A percentile compares a stretch with the other conserved stretches of the same genome.
phyloP scores from a whole-genome alignment of 805 yeast genomes.

The Cyberlindnera galapagoensis region DNA sequence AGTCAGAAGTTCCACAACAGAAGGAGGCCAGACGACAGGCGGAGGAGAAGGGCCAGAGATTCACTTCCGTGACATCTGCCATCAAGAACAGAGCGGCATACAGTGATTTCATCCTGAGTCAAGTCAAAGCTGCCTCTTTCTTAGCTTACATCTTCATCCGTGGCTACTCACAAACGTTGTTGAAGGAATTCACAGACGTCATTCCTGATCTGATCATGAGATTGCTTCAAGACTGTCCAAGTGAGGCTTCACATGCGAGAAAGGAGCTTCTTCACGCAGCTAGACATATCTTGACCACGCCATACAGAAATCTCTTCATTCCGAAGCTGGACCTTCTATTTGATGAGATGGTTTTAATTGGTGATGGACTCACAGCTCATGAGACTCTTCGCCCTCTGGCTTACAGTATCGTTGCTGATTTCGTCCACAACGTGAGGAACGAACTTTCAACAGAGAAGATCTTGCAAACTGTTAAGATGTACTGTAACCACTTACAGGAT shows the following conservation, averaged over 20 bases:
- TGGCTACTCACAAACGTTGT: constrained; percentile 64
- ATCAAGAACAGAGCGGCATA: constrained; percentile 73
- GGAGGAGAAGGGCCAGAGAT: constrained; percentile 48
- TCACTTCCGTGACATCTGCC: constrained; percentile 66
- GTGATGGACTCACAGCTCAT: constrained; percentile 86
- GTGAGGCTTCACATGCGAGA: constrained; percentile 84
- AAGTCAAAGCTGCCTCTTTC: constrained; percentile 93
- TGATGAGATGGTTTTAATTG: constrained; percentile 82
- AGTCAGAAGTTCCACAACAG: constrained; percentile 80
- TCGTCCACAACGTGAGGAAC: constrained; percentile 84
- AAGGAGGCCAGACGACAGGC: constrained; percentile 53
- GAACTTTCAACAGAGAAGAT: constrained; percentile 79
- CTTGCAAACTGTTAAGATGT: constrained; percentile 79
- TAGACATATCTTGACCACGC: constrained; percentile 89
- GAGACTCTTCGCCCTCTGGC: constrained; percentile 92
- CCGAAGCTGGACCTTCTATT: constrained; percentile 81
- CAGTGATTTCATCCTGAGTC: constrained; percentile 86
- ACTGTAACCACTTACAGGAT: constrained; percentile 76
- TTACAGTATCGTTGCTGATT: constrained; percentile 91
- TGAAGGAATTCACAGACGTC: constrained; percentile 46
- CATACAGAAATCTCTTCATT: constrained; percentile 72
- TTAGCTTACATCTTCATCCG: constrained; percentile 87
- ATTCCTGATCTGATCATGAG: constrained; percentile 87
- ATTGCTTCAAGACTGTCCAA: constrained; percentile 89
- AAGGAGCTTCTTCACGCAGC: constrained; percentile 92